phyloP scores from a whole-genome alignment of 2,329 filamentous ascomycete species.

The Paraphoma chrysanthemicola region DNA sequence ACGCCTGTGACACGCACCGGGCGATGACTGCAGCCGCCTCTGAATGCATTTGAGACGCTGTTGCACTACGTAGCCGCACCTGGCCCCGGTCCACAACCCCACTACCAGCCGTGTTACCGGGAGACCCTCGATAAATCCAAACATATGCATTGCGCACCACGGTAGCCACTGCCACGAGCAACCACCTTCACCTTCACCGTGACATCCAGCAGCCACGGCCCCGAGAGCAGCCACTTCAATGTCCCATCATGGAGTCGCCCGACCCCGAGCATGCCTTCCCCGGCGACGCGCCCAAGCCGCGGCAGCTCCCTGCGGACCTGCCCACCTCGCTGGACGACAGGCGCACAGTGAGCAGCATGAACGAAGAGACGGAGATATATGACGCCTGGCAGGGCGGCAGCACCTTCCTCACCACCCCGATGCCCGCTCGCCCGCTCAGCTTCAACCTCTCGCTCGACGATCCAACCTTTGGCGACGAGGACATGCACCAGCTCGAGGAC shows the following conservation, averaged over 20 bases:
- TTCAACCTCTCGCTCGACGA: conserved; percentile 89
- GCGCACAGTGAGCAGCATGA: conserved; percentile 69
- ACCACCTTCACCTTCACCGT: neutral
- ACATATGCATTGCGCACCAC: conserved; percentile 1
- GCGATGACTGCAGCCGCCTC: neutral
- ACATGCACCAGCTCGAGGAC: conserved; percentile 66
- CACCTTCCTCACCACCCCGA: conserved; percentile 80
- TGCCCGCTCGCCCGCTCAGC: conserved; percentile 80
- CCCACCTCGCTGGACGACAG: conserved; percentile 93
- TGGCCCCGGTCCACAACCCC: conserved; percentile 3
- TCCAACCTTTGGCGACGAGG: conserved; percentile 73
- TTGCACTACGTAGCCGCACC: conserved; percentile 10
- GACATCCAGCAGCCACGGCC: neutral
- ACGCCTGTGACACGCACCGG: neutral
- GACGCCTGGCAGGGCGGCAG: conserved; percentile 90
- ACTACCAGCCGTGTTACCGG: conserved; percentile 13
- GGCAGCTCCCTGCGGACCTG: conserved; percentile 78
- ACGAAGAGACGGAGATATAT: conserved; percentile 93
- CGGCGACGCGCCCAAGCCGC: conserved; percentile 44
- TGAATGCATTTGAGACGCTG: conserved; percentile 1
- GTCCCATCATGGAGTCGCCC: conserved; percentile 44
- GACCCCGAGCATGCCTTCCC: conserved; percentile 44
- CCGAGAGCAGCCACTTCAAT: conserved; percentile 22
- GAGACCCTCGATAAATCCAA: conserved; percentile 9
- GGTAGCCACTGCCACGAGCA: neutral